Conservation (phyloP, 352 stramenopile species). For the Phytophthora cryptogea region DNA sequence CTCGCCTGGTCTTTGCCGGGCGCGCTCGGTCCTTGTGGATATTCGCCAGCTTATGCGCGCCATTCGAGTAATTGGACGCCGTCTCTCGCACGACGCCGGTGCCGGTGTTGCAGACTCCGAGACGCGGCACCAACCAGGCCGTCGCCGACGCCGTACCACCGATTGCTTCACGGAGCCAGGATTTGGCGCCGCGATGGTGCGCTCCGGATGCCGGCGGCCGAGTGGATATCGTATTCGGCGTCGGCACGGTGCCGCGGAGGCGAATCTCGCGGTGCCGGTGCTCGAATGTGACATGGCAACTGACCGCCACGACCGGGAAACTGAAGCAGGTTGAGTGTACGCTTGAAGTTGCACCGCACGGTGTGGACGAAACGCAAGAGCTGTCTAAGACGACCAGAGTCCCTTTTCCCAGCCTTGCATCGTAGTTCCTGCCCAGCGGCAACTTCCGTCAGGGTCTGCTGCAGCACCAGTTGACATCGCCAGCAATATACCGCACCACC, state of each 20-base stretch:
- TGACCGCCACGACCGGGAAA: slow-evolving; percentile 8
- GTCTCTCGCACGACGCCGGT: slow-evolving; percentile 8
- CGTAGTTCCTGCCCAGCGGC: too few species aligned
- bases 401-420: too few species aligned
- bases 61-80: slow-evolving; percentile 25
- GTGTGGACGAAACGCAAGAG: too few species aligned
- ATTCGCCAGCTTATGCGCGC: slow-evolving; percentile 19
- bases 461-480: too few species aligned
- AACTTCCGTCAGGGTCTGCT: too few species aligned
- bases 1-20: slow-evolving; percentile 25
- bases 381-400: too few species aligned
- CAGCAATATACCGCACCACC: too few species aligned
- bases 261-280: slow-evolving; percentile 18
- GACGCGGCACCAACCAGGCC: slow-evolving; percentile 1
- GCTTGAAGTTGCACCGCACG: too few species aligned
- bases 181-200: slow-evolving; percentile 17
- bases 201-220: slow-evolving; percentile 15
- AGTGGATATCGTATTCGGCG: slow-evolving; percentile 1
- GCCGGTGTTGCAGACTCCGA: slow-evolving; percentile 24
- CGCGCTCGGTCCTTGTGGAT: slow-evolving; percentile 19
- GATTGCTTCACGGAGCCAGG: slow-evolving; percentile 9
- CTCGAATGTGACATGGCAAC: slow-evolving; percentile 24
- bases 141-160: slow-evolving; percentile 6
- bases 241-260: neutral
- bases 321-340: slow-evolving; percentile 14